These are phyloP conservation scores for Primulina tabacum DNA, from an alignment of 257 asterid species.

Conservation along the genomic window DNA sequence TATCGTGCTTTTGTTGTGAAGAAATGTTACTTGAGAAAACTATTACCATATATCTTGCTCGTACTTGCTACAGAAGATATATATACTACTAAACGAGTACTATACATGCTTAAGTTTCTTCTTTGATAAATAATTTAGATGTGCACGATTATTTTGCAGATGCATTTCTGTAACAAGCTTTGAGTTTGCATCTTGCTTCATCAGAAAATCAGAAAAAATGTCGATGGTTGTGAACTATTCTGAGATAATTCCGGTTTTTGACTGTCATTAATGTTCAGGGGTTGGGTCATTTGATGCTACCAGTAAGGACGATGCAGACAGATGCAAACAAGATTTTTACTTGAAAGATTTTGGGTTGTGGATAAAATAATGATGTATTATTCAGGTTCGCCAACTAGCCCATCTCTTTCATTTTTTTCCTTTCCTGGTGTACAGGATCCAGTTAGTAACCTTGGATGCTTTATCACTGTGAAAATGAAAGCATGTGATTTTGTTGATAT, in stretches of 20 bases:
- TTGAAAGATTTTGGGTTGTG: neutral
- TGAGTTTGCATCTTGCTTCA: neutral
- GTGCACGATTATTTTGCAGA: too few relatives aligned
- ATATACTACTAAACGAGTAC: too few relatives aligned
- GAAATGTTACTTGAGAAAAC: too few relatives aligned
- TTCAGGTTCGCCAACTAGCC: neutral
- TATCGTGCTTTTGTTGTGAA: too few relatives aligned
- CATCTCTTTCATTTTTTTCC: neutral
- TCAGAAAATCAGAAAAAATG: neutral
- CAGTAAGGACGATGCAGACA: conserved; percentile 31
- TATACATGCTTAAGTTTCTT: too few relatives aligned
- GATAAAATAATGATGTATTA: neutral
- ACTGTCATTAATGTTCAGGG: conserved; percentile 32
- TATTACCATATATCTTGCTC: too few relatives aligned
- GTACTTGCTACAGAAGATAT: too few relatives aligned
- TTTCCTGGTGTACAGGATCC: neutral
- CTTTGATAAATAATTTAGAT: too few relatives aligned
- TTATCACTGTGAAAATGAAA: neutral
- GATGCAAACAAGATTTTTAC: conserved; percentile 20
- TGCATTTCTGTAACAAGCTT: too few relatives aligned
- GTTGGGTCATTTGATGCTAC: conserved; percentile 25
- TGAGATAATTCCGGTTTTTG: neutral
- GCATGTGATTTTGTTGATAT: neutral
- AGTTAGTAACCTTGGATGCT: neutral
- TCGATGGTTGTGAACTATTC: neutral